These are phyloP conservation scores for Aspergillus sp. DNA, from an alignment of 2,329 filamentous ascomycete species.

Conservation along the genomic window DNA sequence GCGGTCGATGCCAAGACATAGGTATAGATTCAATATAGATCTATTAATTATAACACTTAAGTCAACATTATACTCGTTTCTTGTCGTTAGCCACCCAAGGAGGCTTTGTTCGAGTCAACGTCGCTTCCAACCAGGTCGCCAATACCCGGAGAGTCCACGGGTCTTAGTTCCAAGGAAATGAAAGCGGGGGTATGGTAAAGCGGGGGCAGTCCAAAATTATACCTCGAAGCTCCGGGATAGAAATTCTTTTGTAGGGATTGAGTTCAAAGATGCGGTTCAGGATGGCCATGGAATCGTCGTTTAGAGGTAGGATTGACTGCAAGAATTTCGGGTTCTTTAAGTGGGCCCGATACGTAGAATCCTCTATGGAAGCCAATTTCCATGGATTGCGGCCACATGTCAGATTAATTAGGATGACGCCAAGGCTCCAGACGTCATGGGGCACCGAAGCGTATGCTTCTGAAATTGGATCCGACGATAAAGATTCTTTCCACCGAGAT, in stretches of 20 bases:
- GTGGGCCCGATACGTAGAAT: slow-evolving; percentile 92
- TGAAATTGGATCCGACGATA: slow-evolving; percentile 70
- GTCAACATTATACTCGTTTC: too few species aligned
- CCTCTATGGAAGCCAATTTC: slow-evolving; percentile 91
- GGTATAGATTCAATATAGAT: neutral
- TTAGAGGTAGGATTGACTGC: slow-evolving; percentile 87
- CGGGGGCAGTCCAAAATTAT: slow-evolving; percentile 73
- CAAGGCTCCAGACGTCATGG: slow-evolving; percentile 98
- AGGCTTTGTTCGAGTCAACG: too few species aligned
- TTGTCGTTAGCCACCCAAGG: too few species aligned
- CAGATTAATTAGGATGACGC: slow-evolving; percentile 95
- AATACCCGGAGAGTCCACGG: too few species aligned
- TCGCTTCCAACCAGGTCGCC: too few species aligned
- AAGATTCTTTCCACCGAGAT: slow-evolving; percentile 67
- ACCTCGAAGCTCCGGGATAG: slow-evolving; percentile 73
- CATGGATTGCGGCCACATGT: slow-evolving; percentile 98
- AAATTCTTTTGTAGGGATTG: slow-evolving; percentile 79
- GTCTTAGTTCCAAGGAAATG: too few species aligned
- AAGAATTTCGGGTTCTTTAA: slow-evolving; percentile 81
- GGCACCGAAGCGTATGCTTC: slow-evolving; percentile 82
- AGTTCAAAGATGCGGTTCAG: slow-evolving; percentile 83
- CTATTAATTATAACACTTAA: neutral
- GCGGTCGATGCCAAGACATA: neutral
- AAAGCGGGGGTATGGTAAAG: slow-evolving; percentile 57
- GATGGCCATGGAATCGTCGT: slow-evolving; percentile 84